Conservation (phyloP, 805 yeast genomes). For the Starmerella khaoyaiensis region DNA sequence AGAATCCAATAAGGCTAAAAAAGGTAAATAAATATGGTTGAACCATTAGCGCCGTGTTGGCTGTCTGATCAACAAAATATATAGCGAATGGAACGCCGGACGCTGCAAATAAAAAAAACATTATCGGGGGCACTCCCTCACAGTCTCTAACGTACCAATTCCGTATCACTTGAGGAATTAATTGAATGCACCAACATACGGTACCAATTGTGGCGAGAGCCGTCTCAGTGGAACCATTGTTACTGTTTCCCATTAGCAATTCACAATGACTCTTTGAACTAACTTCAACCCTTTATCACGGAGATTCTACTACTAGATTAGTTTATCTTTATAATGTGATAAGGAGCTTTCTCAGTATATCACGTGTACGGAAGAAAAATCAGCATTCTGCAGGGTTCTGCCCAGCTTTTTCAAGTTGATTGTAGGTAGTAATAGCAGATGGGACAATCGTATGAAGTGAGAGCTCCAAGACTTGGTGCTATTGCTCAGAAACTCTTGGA, state of each 20-base stretch:
- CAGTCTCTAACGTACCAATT: slow-evolving; percentile 68
- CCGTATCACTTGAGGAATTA: slow-evolving; percentile 69
- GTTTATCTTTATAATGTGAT: too few species aligned
- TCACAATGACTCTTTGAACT: too few species aligned
- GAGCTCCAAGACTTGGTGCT: slow-evolving; percentile 55
- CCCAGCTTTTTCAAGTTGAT: too few species aligned
- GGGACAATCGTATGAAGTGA: slow-evolving; percentile 8
- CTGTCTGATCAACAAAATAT: slow-evolving; percentile 60
- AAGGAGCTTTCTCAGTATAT: too few species aligned
- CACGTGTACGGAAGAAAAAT: too few species aligned
- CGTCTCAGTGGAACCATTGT: too few species aligned
- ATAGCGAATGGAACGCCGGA: slow-evolving; percentile 75
- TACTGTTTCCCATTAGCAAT: too few species aligned
- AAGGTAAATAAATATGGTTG: slow-evolving; percentile 78
- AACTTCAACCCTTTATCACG: too few species aligned
- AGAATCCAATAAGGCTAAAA: slow-evolving; percentile 54
- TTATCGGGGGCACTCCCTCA: slow-evolving; percentile 74
- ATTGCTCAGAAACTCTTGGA: slow-evolving; percentile 62
- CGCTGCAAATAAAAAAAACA: slow-evolving; percentile 75
- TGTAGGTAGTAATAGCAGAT: background rate
- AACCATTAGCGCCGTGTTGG: slow-evolving; percentile 64
- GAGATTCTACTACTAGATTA: too few species aligned
- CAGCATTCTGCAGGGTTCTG: too few species aligned
- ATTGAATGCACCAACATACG: slow-evolving; percentile 81
- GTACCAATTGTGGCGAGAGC: slow-evolving; percentile 79